Evolutionary conservation across 1,284 basidiomycete genomes (phyloP).

Genomic region (Cerioporus squamosus): DNA sequence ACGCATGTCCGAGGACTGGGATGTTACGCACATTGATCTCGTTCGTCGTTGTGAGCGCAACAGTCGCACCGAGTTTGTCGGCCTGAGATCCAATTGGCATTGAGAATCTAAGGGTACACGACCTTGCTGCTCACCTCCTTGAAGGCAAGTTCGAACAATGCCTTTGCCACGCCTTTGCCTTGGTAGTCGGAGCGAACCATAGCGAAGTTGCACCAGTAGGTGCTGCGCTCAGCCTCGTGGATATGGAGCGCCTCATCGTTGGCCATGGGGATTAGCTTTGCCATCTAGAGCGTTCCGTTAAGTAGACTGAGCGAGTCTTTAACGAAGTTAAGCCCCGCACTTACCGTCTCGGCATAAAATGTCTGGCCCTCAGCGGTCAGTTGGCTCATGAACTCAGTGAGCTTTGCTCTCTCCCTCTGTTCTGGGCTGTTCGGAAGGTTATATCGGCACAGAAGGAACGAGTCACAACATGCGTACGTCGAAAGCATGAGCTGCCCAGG

Average conservation of each 20-base stretch:
- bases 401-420: conserved; percentile 12
- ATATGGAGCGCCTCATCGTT: conserved; percentile 15
- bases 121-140: conserved; percentile 5
- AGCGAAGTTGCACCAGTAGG: conserved; percentile 23
- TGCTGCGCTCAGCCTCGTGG: conserved; percentile 11
- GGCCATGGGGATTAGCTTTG: conserved; percentile 10
- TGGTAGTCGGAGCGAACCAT: conserved; percentile 21
- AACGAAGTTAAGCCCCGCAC: not conserved
- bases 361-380: conserved; percentile 20
- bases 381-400: conserved; percentile 9
- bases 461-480: not conserved
- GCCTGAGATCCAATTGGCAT: not conserved
- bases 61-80: conserved; percentile 4
- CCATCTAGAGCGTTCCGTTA: conserved; percentile 5
- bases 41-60: conserved; percentile 19
- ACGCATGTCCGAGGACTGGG: not conserved
- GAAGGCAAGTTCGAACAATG: conserved; percentile 14
- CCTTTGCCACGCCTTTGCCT: conserved; percentile 15
- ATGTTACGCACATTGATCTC: conserved; percentile 15
- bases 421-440: conserved; percentile 6
- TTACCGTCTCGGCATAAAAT: conserved; percentile 11
- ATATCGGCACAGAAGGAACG: too few species aligned
- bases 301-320: not conserved
- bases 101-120: too few species aligned
- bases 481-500: conserved; percentile 15